A percentile compares a stretch with the other conserved stretches of the same genome.
Conservation (phyloP, 2,329 filamentous ascomycete genomes). For the Hymenoscyphus scutula region DNA sequence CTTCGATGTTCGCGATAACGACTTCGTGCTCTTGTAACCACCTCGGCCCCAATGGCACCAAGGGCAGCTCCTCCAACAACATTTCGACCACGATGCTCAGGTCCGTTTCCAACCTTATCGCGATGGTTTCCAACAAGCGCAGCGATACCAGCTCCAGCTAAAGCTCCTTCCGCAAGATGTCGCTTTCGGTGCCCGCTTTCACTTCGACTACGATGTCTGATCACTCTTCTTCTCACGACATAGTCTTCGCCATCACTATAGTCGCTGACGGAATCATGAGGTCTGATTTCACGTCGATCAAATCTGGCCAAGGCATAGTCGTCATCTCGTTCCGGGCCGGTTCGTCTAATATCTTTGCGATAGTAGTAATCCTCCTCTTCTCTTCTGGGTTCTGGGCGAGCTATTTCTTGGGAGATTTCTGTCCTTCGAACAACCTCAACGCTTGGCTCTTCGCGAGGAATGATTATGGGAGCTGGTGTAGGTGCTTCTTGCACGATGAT, state of each 20-base stretch:
- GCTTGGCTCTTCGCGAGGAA: slow-evolving; percentile 30
- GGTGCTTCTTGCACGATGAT: slow-evolving; percentile 60
- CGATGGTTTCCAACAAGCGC: slow-evolving; percentile 58
- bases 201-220: slow-evolving; percentile 47
- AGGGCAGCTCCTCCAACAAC: slow-evolving; percentile 54
- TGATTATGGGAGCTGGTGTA: slow-evolving; percentile 50
- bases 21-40: slow-evolving; percentile 57
- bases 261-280: slow-evolving; percentile 35
- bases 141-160: slow-evolving; percentile 60
- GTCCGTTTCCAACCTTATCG: slow-evolving; percentile 38
- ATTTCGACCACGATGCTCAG: slow-evolving; percentile 32
- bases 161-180: slow-evolving; percentile 61
- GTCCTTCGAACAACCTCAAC: slow-evolving; percentile 28
- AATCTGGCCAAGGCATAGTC: slow-evolving; percentile 36
- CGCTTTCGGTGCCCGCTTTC: slow-evolving; percentile 55
- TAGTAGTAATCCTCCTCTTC: slow-evolving; percentile 38
- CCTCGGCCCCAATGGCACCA: slow-evolving; percentile 61
- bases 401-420: slow-evolving; percentile 25
- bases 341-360: slow-evolving; percentile 36
- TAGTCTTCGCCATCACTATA: slow-evolving; percentile 47
- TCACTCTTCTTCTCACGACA: slow-evolving; percentile 40
- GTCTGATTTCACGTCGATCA: slow-evolving; percentile 41
- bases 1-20: slow-evolving; percentile 53
- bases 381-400: slow-evolving; percentile 29
- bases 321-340: slow-evolving; percentile 26